phyloP scores from a whole-genome alignment of 768 basidiomycete species.

The Rhizopogon roseolus region DNA sequence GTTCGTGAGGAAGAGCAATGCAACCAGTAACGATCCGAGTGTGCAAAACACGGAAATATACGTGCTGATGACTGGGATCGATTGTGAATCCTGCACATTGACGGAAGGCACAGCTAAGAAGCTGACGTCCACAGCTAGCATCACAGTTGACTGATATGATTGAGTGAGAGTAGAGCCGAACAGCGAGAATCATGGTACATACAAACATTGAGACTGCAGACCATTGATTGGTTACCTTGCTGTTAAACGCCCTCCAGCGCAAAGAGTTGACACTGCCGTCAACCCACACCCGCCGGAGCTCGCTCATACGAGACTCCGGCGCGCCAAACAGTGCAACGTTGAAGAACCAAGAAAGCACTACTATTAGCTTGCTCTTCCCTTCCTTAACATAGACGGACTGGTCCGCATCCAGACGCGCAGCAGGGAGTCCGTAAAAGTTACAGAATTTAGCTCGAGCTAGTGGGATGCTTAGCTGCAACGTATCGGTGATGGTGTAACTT shows the following conservation, averaged over 20 bases:
- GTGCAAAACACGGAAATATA: no score
- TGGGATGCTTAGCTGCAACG: slow-evolving; percentile 7
- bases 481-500: slow-evolving; percentile 3
- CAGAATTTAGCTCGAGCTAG: slow-evolving; percentile 31
- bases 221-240: slow-evolving; percentile 5
- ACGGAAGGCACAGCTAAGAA: not conserved
- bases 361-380: slow-evolving; percentile 3
- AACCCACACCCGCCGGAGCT: slow-evolving; percentile 6
- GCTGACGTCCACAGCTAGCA: slow-evolving; percentile 2
- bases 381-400: slow-evolving; percentile 30
- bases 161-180: not conserved
- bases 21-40: no score
- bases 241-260: slow-evolving; percentile 5
- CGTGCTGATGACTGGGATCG: no score
- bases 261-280: slow-evolving; percentile 3
- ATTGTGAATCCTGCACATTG: no score
- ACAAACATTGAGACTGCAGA: slow-evolving; percentile 44
- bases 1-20: no score
- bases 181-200: slow-evolving; percentile 10
- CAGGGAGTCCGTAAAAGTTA: slow-evolving; percentile 43
- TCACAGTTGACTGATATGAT: slow-evolving; percentile 1
- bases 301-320: slow-evolving; percentile 18
- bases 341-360: slow-evolving; percentile 6
- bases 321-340: slow-evolving; percentile 22
- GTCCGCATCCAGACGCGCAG: slow-evolving; percentile 40